Evolutionary conservation across 371 early-diverging fungal species (phyloP).

Genomic region (Syncephalastrum racemosum): DNA sequence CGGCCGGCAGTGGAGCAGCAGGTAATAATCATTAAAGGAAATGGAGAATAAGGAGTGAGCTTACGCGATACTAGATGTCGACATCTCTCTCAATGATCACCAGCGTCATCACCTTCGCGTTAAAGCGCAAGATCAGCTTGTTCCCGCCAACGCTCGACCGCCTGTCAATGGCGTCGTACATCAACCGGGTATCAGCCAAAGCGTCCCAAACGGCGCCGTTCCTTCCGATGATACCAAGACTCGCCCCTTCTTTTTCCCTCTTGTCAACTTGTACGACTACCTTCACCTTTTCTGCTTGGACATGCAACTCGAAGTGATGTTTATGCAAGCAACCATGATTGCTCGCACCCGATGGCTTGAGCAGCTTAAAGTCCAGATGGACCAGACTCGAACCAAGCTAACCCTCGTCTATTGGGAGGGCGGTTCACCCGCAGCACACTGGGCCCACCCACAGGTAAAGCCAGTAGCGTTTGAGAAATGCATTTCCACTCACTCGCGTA

Average conservation of each 20-base stretch:
- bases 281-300: constrained; percentile 65
- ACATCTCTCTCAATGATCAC: constrained; percentile 49
- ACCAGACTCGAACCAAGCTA: constrained; percentile 49
- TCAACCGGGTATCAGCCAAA: background rate
- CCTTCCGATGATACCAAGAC: constrained; percentile 1
- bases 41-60: too few species aligned
- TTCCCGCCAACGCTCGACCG: constrained; percentile 26
- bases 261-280: constrained; percentile 69
- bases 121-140: constrained; percentile 54
- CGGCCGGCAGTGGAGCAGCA: constrained; percentile 31
- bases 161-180: too few species aligned
- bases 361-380: constrained; percentile 64
- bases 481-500: background rate
- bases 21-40: constrained; percentile 17
- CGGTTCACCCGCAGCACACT: constrained; percentile 41
- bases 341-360: constrained; percentile 68
- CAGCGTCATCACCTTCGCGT: constrained; percentile 51
- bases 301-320: constrained; percentile 66
- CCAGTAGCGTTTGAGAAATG: background rate
- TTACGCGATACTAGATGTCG: constrained; percentile 39
- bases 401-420: constrained; percentile 65
- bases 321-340: constrained; percentile 59
- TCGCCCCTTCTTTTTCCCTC: constrained; percentile 38
- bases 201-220: background rate
- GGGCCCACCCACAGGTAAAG: constrained; percentile 39